Evolutionary conservation across 2,329 filamentous ascomycete species (phyloP).

Genomic region (Aspergillus ochraceoroseus): DNA sequence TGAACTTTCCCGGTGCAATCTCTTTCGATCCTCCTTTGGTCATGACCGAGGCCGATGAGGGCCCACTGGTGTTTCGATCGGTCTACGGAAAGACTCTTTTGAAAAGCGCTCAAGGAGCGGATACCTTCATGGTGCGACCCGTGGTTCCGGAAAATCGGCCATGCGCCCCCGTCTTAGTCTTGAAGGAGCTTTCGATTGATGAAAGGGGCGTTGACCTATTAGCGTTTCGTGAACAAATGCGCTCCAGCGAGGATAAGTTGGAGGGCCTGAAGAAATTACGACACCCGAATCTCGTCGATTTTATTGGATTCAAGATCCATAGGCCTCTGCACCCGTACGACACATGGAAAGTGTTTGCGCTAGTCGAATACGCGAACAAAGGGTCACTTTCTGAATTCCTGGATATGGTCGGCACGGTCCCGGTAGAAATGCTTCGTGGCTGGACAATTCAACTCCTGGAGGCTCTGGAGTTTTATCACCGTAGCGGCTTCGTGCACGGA

Average conservation of each 20-base stretch:
- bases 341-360: conserved; percentile 67
- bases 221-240: conserved; percentile 69
- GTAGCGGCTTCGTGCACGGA: conserved; percentile 76
- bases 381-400: conserved; percentile 78
- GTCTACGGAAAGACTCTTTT: conserved; percentile 66
- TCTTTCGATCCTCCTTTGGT: conserved; percentile 46
- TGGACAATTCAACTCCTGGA: conserved; percentile 93
- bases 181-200: conserved; percentile 65
- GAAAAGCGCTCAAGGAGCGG: conserved; percentile 61
- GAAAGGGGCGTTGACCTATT: conserved; percentile 55
- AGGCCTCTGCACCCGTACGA: conserved; percentile 43
- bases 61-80: conserved; percentile 62
- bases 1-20: conserved; percentile 37
- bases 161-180: conserved; percentile 58
- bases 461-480: conserved; percentile 80
- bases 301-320: conserved; percentile 79
- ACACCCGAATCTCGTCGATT: conserved; percentile 70
- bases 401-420: conserved; percentile 69
- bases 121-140: conserved; percentile 64
- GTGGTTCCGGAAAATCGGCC: conserved; percentile 53
- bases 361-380: conserved; percentile 73
- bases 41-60: conserved; percentile 59
- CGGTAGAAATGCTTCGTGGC: conserved; percentile 69
- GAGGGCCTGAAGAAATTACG: conserved; percentile 68
- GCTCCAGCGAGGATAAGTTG: conserved; percentile 69